Percentiles rank a stretch among this genome's conserved stretches.
Conservation (phyloP, 495 filamentous ascomycete genomes). For the Zalerion maritima region DNA sequence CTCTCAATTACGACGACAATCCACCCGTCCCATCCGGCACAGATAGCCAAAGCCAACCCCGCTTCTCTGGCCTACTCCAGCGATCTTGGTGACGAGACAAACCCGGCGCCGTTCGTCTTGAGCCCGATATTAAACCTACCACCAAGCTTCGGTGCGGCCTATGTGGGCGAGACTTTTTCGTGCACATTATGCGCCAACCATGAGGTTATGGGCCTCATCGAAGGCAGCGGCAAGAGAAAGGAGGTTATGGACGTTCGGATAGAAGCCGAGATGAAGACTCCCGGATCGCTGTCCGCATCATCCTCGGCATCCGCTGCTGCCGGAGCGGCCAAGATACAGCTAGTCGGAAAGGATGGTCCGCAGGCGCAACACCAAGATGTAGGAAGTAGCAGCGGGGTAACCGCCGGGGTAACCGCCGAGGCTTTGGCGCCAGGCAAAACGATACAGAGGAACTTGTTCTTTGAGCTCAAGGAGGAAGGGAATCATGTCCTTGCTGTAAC, state of each 20-base stretch:
- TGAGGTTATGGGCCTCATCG: conserved; percentile 36
- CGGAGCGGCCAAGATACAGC: conserved; percentile 14
- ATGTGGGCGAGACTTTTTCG: conserved; percentile 88
- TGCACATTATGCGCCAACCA: conserved; percentile 94
- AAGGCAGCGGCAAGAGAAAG: conserved; percentile 17
- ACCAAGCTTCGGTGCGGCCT: conserved; percentile 81
- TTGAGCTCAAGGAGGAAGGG: conserved; percentile 87
- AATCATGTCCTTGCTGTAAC: conserved; percentile 89
- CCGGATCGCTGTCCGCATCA: conserved; percentile 22
- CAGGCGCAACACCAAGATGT: conserved; percentile 1
- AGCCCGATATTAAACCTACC: conserved; percentile 67
- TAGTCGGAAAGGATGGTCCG: conserved; percentile 7
- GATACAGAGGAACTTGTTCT: conserved; percentile 67
- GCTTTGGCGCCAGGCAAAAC: conserved; percentile 53
- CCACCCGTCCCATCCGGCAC: conserved; percentile 12
- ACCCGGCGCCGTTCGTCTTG: conserved; percentile 32
- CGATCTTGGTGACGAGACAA: conserved; percentile 13
- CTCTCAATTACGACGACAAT: no score
- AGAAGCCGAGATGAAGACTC: conserved; percentile 88
- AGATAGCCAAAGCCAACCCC: conserved; percentile 14
- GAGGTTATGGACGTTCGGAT: conserved; percentile 62
- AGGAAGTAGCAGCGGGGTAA: conserved; percentile 1
- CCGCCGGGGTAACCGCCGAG: conserved; percentile 16
- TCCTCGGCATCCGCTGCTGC: conserved; percentile 7
- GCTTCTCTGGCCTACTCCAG: conserved; percentile 31